These are phyloP conservation scores for Orbilia oligospora DNA, from an alignment of 2,329 filamentous ascomycete genomes.

Conservation along the genomic window DNA sequence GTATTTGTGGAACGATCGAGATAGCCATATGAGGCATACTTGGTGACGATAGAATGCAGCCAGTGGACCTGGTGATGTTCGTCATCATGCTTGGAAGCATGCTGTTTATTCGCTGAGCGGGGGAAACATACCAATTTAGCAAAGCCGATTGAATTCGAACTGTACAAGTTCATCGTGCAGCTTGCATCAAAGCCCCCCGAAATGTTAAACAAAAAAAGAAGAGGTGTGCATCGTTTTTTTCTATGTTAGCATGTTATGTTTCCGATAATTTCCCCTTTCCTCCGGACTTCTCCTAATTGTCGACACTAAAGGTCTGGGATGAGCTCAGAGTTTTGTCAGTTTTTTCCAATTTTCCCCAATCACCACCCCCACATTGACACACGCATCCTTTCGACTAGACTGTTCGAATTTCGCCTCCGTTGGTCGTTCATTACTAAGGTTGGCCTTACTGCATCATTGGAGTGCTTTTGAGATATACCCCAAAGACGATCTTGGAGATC, in stretches of 20 bases:
- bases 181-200: neutral
- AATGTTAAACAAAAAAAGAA: neutral
- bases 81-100: slow-evolving; percentile 54
- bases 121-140: neutral
- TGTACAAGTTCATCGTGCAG: slow-evolving; percentile 26
- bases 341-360: slow-evolving; percentile 31
- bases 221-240: slow-evolving; percentile 3
- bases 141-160: slow-evolving; percentile 16
- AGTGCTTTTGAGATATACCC: neutral
- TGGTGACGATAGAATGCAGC: slow-evolving; percentile 23
- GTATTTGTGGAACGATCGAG: neutral
- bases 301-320: slow-evolving; percentile 13
- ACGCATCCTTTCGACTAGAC: slow-evolving; percentile 25
- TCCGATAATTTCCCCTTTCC: slow-evolving; percentile 53
- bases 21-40: slow-evolving; percentile 3
- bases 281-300: slow-evolving; percentile 28
- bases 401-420: slow-evolving; percentile 31
- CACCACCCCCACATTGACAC: slow-evolving; percentile 46
- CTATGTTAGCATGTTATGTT: slow-evolving; percentile 6
- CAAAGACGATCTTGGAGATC: neutral
- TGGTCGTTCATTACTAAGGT: slow-evolving; percentile 29
- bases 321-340: slow-evolving; percentile 3
- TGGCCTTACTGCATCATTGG: slow-evolving; percentile 12
- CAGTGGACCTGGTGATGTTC: slow-evolving; percentile 24
- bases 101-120: slow-evolving; percentile 46